These are phyloP conservation scores for Sporisorium scitamineum DNA, from an alignment of 1,284 basidiomycete genomes.

Conservation along the genomic window DNA sequence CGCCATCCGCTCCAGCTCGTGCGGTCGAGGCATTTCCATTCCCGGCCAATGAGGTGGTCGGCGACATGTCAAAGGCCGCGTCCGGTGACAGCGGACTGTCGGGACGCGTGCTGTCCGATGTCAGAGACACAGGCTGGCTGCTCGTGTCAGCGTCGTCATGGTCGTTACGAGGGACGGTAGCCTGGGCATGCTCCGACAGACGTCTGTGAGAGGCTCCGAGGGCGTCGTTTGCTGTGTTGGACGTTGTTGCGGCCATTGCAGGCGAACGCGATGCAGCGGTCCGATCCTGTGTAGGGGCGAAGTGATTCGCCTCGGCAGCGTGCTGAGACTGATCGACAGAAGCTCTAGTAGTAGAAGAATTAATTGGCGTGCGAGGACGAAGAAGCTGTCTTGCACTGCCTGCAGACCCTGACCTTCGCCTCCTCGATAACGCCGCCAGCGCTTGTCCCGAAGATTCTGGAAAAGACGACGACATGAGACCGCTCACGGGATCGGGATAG, in stretches of 20 bases:
- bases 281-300: not conserved
- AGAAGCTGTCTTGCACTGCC: slow-evolving; percentile 36
- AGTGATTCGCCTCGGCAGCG: not conserved
- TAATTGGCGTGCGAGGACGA: slow-evolving; percentile 30
- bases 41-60: not conserved
- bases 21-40: not conserved
- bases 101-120: slow-evolving; percentile 29
- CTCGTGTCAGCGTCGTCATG: slow-evolving; percentile 7
- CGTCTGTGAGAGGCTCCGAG: not conserved
- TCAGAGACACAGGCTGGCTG: slow-evolving; percentile 20
- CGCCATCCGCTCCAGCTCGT: not conserved
- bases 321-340: not conserved
- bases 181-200: not conserved
- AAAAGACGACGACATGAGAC: slow-evolving; percentile 4
- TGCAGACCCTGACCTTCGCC: slow-evolving; percentile 26
- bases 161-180: not conserved
- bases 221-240: not conserved
- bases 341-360: slow-evolving; percentile 1
- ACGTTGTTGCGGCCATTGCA: not conserved
- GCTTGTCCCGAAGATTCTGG: slow-evolving; percentile 22
- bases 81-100: slow-evolving; percentile 14
- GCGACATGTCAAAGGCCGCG: not conserved
- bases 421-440: slow-evolving; percentile 20
- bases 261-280: not conserved
- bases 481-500: not conserved